Conservation (phyloP, 108 stramenopile genomes). For the Nitzschia sp. region DNA sequence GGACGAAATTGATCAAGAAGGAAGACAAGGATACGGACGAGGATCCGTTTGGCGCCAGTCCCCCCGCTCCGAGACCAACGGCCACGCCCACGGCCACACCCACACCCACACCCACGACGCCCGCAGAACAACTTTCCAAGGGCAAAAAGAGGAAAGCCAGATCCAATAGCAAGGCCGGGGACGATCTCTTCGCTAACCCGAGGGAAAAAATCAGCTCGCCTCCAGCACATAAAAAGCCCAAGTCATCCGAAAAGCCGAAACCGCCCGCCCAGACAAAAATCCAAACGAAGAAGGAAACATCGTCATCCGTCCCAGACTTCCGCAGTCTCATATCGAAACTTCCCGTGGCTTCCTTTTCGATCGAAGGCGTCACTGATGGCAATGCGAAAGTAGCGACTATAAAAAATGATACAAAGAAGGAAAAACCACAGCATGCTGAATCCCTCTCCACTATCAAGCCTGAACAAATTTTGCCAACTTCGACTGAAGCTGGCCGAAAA, state of each 20-base stretch:
- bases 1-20: constrained; percentile 8
- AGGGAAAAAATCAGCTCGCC: constrained; percentile 13
- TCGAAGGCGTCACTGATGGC: constrained; percentile 32
- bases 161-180: constrained; percentile 13
- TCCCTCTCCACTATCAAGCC: neutral
- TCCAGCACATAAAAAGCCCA: constrained; percentile 9
- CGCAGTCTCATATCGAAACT: constrained; percentile 50
- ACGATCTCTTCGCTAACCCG: constrained; percentile 35
- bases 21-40: no score
- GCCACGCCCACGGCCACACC: constrained; percentile 3
- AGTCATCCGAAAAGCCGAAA: neutral
- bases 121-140: constrained; percentile 11
- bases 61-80: neutral
- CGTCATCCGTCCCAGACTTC: constrained; percentile 31
- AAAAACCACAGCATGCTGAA: neutral
- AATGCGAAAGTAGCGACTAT: neutral
- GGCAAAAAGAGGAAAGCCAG: neutral
- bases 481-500: constrained; percentile 57
- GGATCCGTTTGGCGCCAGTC: no score
- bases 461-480: constrained; percentile 50
- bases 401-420: neutral
- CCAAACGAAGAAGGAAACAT: constrained; percentile 16
- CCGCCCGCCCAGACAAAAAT: constrained; percentile 5
- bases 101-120: constrained; percentile 19
- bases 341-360: constrained; percentile 76